These are phyloP conservation scores for Fusarium sp. DNA, from an alignment of 2,329 filamentous ascomycete genomes.

Conservation along the genomic window DNA sequence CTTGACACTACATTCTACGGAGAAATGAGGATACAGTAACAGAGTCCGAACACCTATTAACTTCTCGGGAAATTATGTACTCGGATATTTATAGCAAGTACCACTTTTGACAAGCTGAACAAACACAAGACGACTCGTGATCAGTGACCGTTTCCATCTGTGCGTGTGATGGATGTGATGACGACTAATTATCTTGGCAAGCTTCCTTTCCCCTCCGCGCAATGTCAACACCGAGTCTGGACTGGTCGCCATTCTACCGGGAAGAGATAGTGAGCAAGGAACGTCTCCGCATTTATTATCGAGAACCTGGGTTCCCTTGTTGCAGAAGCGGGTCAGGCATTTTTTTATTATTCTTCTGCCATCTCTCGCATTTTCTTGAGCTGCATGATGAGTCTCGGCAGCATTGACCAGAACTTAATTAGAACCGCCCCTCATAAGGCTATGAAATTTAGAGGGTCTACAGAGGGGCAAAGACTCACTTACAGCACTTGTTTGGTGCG, in stretches of 20 bases:
- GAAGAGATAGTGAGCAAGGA: constrained; percentile 3
- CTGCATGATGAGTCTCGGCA: constrained; percentile 18
- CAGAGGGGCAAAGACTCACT: constrained; percentile 12
- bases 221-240: constrained; percentile 19
- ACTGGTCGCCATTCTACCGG: constrained; percentile 9
- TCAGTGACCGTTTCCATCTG: constrained; percentile 7
- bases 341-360: constrained; percentile 1
- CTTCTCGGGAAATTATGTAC: neutral
- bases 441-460: neutral
- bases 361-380: neutral
- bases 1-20: neutral
- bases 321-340: constrained; percentile 25
- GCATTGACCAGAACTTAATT: constrained; percentile 27
- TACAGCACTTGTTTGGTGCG: constrained; percentile 12
- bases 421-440: constrained; percentile 18
- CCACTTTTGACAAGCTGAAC: neutral
- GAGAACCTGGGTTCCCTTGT: constrained; percentile 2
- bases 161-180: constrained; percentile 25
- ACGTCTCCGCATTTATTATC: neutral
- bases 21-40: neutral
- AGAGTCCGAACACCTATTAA: neutral
- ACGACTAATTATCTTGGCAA: constrained; percentile 25
- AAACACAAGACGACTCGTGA: neutral
- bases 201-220: constrained; percentile 4
- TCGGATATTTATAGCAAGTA: neutral